Evolutionary conservation across 1,139 yeast genomes (phyloP), one percentile per base, ranked within the genome.

Genomic region (Suhomyces panamericanus): DNA sequence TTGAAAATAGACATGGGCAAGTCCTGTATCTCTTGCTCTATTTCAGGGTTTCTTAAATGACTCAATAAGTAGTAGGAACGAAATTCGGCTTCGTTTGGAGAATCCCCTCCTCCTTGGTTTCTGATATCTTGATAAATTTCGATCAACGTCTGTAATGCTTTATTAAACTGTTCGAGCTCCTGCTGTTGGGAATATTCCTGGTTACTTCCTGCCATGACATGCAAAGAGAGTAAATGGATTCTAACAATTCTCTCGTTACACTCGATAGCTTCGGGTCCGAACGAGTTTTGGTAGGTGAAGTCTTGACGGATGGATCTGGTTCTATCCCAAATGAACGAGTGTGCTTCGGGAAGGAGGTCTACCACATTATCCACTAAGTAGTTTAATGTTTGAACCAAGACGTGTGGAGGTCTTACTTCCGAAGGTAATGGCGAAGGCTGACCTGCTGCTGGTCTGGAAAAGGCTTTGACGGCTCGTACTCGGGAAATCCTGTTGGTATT

Each of bases 391-490:
- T 70, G 59, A 10, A 75, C 76, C 42, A 95, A 67, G 1, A 91
- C 73, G 48, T 75, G 78, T 0, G 99, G 99, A 1, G 99, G 96
- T 51, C 99, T 75, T 2, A 95, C 99, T 62, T 95, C 99, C 0
- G 97, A 89, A 0, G 99, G 99, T 46, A 95, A 69, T 4, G 98
- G 96, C 5, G 98, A 98, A 1, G 97, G 96, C 55, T 95, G 97
- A 10, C 99, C 99, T 1, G 99, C 98, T 10, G 96, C 96, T 0
- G 99, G 98, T 54, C 99, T 74, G 29, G 96, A 87, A 62, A 93
- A 95, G 2, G 96, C 96, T 64, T 95, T 95, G 7, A 95, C 80
- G 0, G 98, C 97, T 38, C 75, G 73, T 2, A 63, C 61, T 34
- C 79, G 65, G 0, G 91, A 77, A 2, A 90, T 87, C 49, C 70